These are phyloP conservation scores for Saccharomyces uvarum DNA, from an alignment of 1,139 yeast species.

Conservation along the genomic window DNA sequence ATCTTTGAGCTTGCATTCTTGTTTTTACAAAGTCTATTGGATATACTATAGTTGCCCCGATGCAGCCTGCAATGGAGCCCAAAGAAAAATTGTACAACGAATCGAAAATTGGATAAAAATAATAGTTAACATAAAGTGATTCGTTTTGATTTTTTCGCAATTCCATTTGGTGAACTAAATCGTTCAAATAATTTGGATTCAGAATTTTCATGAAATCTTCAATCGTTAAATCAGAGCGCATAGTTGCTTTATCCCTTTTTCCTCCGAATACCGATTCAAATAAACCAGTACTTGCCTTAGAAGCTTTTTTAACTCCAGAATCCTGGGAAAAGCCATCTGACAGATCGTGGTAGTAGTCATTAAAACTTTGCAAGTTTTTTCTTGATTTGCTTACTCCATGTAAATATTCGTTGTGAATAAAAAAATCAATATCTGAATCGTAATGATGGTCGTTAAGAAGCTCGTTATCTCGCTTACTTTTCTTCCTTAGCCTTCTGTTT, in stretches of 20 bases:
- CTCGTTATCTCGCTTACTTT: background rate
- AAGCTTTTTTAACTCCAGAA: slow-evolving; percentile 7
- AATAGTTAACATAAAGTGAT: slow-evolving; percentile 32
- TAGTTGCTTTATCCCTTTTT: slow-evolving; percentile 11
- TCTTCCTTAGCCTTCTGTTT: slow-evolving; percentile 13
- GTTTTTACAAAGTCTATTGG: slow-evolving; percentile 96
- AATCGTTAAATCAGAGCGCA: slow-evolving; percentile 29
- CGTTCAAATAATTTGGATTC: slow-evolving; percentile 46
- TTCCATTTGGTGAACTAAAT: slow-evolving; percentile 47
- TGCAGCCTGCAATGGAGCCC: slow-evolving; percentile 94
- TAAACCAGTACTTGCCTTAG: slow-evolving; percentile 12
- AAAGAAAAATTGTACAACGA: slow-evolving; percentile 80
- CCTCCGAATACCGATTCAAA: slow-evolving; percentile 14
- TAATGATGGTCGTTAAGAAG: slow-evolving; percentile 16
- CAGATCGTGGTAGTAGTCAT: slow-evolving; percentile 30
- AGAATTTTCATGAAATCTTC: slow-evolving; percentile 38
- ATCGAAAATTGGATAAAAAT: slow-evolving; percentile 56
- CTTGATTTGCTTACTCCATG: slow-evolving; percentile 19
- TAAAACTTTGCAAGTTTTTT: slow-evolving; percentile 29
- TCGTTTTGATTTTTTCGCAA: slow-evolving; percentile 22
- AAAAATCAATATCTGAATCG: slow-evolving; percentile 24
- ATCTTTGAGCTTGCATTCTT: slow-evolving; percentile 93
- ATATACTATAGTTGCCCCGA: slow-evolving; percentile 96
- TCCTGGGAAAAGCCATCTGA: slow-evolving; percentile 28
- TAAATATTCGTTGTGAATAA: slow-evolving; percentile 26